phyloP scores from a whole-genome alignment of 2,329 filamentous ascomycete genomes.

The Pseudogymnoascus destructans region DNA sequence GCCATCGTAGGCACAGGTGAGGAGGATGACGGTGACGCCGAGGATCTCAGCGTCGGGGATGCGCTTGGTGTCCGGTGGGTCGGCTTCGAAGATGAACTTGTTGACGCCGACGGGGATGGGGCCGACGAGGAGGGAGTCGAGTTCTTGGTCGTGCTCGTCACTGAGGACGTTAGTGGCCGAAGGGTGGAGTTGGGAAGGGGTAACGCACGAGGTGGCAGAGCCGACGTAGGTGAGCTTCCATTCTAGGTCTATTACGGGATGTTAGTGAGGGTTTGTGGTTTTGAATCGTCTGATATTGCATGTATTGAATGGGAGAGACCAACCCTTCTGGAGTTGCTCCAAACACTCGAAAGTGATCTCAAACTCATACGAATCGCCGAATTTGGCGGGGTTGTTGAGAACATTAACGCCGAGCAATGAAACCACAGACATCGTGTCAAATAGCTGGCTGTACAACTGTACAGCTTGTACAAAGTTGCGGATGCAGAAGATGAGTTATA shows the following conservation, averaged over 20 bases:
- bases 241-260: slow-evolving; percentile 70
- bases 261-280: slow-evolving; percentile 12
- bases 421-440: slow-evolving; percentile 73
- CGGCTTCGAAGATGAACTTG: slow-evolving; percentile 96
- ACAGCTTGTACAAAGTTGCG: slow-evolving; percentile 10
- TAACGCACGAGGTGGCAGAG: slow-evolving; percentile 82
- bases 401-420: slow-evolving; percentile 92
- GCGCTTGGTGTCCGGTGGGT: slow-evolving; percentile 75
- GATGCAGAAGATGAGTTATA: slow-evolving; percentile 17
- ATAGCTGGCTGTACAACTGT: slow-evolving; percentile 9
- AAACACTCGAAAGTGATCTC: slow-evolving; percentile 99
- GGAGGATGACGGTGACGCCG: slow-evolving; percentile 89
- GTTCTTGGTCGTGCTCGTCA: slow-evolving; percentile 94
- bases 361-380: slow-evolving; percentile 86
- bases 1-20: slow-evolving; percentile 92
- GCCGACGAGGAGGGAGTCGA: slow-evolving; percentile 89
- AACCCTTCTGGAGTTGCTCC: slow-evolving; percentile 86
- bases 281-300: slow-evolving; percentile 12
- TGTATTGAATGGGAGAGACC: slow-evolving; percentile 14
- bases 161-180: slow-evolving; percentile 35
- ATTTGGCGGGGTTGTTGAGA: slow-evolving; percentile 91
- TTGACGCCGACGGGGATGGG: slow-evolving; percentile 97
- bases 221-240: slow-evolving; percentile 99
- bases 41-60: slow-evolving; percentile 94
- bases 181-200: slow-evolving; percentile 10